Evolutionary conservation across 2,329 filamentous ascomycete genomes (phyloP).

Genomic region (Didymella sp.): DNA sequence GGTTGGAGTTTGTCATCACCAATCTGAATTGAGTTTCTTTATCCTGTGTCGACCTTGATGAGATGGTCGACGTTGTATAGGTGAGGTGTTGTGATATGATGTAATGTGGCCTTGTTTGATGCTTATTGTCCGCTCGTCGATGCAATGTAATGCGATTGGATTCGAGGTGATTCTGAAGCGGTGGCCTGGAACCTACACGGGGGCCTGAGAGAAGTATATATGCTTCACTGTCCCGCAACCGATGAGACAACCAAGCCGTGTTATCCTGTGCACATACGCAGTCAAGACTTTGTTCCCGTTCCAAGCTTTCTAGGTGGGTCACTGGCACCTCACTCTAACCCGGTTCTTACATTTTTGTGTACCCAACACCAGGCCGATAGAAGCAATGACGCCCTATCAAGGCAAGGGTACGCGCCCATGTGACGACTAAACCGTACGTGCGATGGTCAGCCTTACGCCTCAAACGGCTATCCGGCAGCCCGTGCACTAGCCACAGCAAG

Average conservation of each 20-base stretch:
- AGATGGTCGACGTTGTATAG: constrained; percentile 4
- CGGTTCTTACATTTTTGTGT: constrained; percentile 7
- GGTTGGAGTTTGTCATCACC: constrained; percentile 43
- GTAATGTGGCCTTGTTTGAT: neutral
- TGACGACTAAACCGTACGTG: constrained; percentile 23
- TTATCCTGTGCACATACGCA: constrained; percentile 7
- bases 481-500: constrained; percentile 38
- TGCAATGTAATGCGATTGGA: neutral
- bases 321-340: constrained; percentile 19
- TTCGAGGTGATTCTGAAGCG: neutral
- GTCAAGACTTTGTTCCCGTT: constrained; percentile 14
- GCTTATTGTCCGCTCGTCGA: neutral
- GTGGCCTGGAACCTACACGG: constrained; percentile 7
- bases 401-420: constrained; percentile 19
- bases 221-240: neutral
- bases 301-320: constrained; percentile 13
- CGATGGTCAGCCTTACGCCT: constrained; percentile 34
- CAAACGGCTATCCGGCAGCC: constrained; percentile 27
- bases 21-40: constrained; percentile 14
- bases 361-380: constrained; percentile 10
- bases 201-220: constrained; percentile 12
- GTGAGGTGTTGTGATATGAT: constrained; percentile 1
- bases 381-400: constrained; percentile 23
- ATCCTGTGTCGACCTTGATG: constrained; percentile 1
- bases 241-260: constrained; percentile 13